Conservation (phyloP, 768 basidiomycete species). For the Gloeopeniophorella convolvens region DNA sequence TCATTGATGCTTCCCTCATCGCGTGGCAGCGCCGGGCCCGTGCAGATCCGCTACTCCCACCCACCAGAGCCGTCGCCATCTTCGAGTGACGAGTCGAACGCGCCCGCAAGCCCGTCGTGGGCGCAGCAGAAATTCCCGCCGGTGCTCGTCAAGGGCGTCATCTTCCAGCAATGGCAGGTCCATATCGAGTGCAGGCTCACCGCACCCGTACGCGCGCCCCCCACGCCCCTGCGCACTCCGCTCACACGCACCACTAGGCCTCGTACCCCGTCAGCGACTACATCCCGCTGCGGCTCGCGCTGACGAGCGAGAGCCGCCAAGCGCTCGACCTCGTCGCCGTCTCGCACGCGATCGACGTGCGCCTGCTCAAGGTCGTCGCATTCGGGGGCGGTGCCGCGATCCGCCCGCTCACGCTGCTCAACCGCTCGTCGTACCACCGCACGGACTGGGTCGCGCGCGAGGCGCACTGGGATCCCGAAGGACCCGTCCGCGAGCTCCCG, state of each 20-base stretch:
- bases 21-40: neutral
- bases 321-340: slow-evolving; percentile 7
- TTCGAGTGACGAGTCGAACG: neutral
- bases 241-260: neutral
- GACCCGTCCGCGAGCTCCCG: neutral
- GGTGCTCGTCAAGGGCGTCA: slow-evolving; percentile 6
- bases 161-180: neutral
- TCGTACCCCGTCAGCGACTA: neutral
- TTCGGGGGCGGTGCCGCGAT: slow-evolving; percentile 9
- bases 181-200: slow-evolving; percentile 15
- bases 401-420: neutral
- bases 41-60: neutral
- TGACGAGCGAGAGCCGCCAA: slow-evolving; percentile 3
- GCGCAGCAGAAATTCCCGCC: neutral
- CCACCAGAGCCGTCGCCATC: neutral
- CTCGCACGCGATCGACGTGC: slow-evolving; percentile 9
- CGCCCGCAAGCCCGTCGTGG: neutral
- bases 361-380: slow-evolving; percentile 6
- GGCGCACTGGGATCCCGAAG: slow-evolving; percentile 7
- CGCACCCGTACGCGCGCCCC: neutral
- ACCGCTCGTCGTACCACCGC: neutral
- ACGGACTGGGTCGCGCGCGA: neutral
- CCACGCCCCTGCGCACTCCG: neutral
- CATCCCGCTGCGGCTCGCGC: slow-evolving; percentile 9
- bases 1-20: neutral